Evolutionary conservation across 2,329 filamentous ascomycete genomes (phyloP).

Genomic region (Geosmithia morbida): DNA sequence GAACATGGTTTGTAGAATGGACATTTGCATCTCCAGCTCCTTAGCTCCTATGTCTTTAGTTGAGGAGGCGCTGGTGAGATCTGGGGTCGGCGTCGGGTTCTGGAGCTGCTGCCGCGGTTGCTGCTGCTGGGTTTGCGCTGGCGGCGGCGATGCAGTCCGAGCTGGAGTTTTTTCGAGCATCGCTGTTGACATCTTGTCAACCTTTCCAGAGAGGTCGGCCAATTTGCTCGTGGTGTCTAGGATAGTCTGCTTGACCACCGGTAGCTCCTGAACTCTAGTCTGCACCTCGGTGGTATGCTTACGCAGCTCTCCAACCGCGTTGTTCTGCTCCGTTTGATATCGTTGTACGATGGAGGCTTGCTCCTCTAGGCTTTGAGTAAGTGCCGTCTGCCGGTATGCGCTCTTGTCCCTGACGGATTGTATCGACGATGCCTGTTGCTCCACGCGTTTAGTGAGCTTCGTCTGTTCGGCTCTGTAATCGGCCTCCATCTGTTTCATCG

Average conservation of each 20-base stretch:
- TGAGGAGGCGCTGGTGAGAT: not conserved
- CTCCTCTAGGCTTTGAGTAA: not conserved
- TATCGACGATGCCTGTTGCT: too few species aligned
- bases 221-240: not conserved
- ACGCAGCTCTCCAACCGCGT: not conserved
- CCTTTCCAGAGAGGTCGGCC: not conserved
- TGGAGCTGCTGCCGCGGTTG: not conserved
- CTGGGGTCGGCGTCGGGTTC: not conserved
- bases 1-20: not conserved
- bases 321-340: not conserved
- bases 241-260: not conserved
- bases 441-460: too few species aligned
- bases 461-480: too few species aligned
- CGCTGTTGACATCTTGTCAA: not conserved
- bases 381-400: not conserved
- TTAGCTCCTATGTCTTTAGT: not conserved
- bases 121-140: too few species aligned
- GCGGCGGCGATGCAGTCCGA: too few species aligned
- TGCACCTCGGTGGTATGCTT: not conserved
- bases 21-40: not conserved
- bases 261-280: not conserved
- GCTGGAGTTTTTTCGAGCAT: too few species aligned
- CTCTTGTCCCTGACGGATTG: not conserved
- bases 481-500: not conserved
- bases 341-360: not conserved